A percentile compares a stretch with the other conserved stretches of the same genome.
Evolutionary conservation across 1,139 yeast genomes (phyloP).

Genomic region (Nematodospora anomalae): DNA sequence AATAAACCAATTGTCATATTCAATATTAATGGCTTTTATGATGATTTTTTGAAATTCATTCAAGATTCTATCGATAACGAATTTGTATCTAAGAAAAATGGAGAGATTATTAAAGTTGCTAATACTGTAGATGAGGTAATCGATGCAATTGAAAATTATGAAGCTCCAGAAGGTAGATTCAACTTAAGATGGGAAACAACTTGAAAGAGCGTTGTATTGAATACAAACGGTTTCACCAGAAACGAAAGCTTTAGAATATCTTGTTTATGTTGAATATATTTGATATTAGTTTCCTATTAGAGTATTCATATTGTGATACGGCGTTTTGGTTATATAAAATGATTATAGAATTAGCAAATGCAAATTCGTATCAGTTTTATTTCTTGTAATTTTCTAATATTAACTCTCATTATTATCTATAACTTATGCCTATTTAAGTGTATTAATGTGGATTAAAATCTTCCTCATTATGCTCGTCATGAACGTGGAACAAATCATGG

Average conservation of each 20-base stretch:
- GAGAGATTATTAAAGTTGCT: conserved; percentile 70
- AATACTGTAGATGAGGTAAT: conserved; percentile 66
- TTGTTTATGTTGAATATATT: neutral
- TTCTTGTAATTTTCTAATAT: too few relatives aligned
- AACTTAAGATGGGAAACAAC: conserved; percentile 66
- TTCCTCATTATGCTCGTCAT: conserved; percentile 33
- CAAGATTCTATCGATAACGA: conserved; percentile 58
- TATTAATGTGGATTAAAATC: conserved; percentile 22
- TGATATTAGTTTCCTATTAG: too few relatives aligned
- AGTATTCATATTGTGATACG: too few relatives aligned
- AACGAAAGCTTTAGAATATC: too few relatives aligned
- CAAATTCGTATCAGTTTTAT: too few relatives aligned
- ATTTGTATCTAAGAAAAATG: conserved; percentile 67
- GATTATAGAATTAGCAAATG: too few relatives aligned
- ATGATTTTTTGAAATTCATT: conserved; percentile 63
- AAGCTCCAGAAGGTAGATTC: conserved; percentile 73
- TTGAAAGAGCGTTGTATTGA: conserved; percentile 16
- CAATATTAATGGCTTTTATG: conserved; percentile 80
- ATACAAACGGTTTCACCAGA: too few relatives aligned
- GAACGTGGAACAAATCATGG: conserved; percentile 51
- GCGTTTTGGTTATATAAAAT: too few relatives aligned
- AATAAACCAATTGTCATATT: conserved; percentile 74
- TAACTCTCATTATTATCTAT: too few relatives aligned
- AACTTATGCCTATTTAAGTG: too few relatives aligned
- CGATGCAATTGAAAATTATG: conserved; percentile 57